Evolutionary conservation across 495 filamentous ascomycete species (phyloP), one percentile per base, ranked within the genome.

Genomic region (Cercophora sp.): DNA sequence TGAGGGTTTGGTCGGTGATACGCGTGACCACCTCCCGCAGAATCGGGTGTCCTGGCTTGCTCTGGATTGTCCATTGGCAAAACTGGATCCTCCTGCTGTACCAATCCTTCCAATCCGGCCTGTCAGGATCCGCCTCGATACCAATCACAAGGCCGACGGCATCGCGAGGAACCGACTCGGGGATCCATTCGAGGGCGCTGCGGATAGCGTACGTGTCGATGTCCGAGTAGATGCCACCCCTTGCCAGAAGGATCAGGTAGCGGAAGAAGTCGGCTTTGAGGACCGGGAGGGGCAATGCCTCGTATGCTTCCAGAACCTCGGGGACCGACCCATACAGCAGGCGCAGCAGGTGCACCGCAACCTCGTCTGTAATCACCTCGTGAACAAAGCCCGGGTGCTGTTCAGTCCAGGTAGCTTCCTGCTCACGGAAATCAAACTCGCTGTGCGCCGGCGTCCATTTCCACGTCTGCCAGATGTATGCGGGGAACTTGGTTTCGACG

Each of bases 391-490:
- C 83, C 0, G 93, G 93, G 68, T 98, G 88, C 56, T 88, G 74
- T 57, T 90, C 81, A 2, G 91, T 86, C 93, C 93, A 98, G 53
- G 86, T 89, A 34, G 91, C 89, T 71, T 98, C 93, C 48, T 86
- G 74, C 23, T 82, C 79, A 41, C 94, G 84, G 41, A 95, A 88
- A 5, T 74, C 70, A 63, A 98, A 98, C 53, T 88, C 81, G 47
- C 81, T 75, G n/a, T 86, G 86, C 1, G 85, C 79, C 1, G 94
- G 93, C 1, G 84, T 86, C 65, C 85, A 88, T 70, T 94, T 96
- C 93, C 93, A 98, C 32, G 93, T 98, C 74, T 98, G 93, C 93
- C 93, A 98, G 54, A 98, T 94, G 70, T 95, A 98, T 23, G 90
- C 91, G 0, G 93, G 93, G 68, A 98, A 98, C 67, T 89, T 91